Base-by-base conservation (phyloP, 345 rosid genomes). In the Eucalyptus erythrocorys region DNA sequence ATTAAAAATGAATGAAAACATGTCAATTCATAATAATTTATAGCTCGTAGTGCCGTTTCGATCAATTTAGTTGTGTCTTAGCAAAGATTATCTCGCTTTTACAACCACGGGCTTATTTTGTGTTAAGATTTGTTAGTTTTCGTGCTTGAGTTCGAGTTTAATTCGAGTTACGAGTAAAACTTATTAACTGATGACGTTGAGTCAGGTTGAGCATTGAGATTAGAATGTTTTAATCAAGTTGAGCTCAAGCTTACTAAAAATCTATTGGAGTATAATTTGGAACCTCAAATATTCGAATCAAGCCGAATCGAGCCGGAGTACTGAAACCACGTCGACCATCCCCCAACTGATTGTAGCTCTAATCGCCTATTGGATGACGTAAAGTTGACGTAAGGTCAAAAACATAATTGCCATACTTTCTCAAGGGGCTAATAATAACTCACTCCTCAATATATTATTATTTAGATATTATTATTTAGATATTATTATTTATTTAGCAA, bases 91-190 rank as follows among this genome's bases (percentile, higher is more conserved):
- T 64, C 5, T 64, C 10, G 11, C 3, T 64, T n/a, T 64, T 64
- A 64, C 8, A 64, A 64, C 2, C 5, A 4, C 3, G 0, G 4
- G 2, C 37, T 32, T 1, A 8, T 64, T 14, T n/a, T 6, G 0
- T 64, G 2, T 4, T 7, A 64, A n/a, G 22, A n/a, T n/a, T 64
- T n/a, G 37, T 32, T 64, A n/a, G 10, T n/a, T 8, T n/a, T 16
- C 0, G 3, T n/a, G 21, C 37, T 64, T 64, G 10, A 64, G 19
- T 64, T 64, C 3, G 0, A n/a, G 34, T 64, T n/a, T 30, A 30
- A 21, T 15, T 64, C 6, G 1, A 64, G 10, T 7, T n/a, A 16
- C 11, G 0, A n/a, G 21, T 3, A 15, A 8, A 64, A 14, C 10
- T 15, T 7, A 14, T 30, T 14, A 1, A n/a, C 5, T 4, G 4